phyloP scores from a whole-genome alignment of 2,329 filamentous ascomycete species.

The Thelonectria rubi region DNA sequence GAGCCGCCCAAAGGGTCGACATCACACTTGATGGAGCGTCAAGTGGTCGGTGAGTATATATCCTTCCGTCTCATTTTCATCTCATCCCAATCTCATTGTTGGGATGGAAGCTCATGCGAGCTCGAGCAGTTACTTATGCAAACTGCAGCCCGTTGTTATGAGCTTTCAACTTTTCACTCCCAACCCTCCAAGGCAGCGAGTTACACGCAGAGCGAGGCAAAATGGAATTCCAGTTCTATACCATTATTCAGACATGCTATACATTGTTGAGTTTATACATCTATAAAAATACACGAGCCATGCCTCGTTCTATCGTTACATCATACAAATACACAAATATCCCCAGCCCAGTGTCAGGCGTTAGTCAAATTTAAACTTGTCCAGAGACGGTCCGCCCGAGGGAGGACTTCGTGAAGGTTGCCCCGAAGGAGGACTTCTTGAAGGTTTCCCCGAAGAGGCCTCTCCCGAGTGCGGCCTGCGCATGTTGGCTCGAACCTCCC shows the following conservation, averaged over 20 bases:
- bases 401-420: background rate
- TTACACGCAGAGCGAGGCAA: background rate
- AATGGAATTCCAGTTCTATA: too few relatives aligned
- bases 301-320: background rate
- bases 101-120: too few relatives aligned
- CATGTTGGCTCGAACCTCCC: slow-evolving; percentile 27
- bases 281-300: background rate
- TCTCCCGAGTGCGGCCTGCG: background rate
- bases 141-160: too few relatives aligned
- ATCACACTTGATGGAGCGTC: background rate
- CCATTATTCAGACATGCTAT: background rate
- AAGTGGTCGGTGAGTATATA: too few relatives aligned
- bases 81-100: too few relatives aligned
- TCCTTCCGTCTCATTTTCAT: too few relatives aligned
- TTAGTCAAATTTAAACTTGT: background rate
- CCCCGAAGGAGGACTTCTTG: background rate
- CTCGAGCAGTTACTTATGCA: too few relatives aligned
- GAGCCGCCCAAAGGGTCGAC: slow-evolving; percentile 16
- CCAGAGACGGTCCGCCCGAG: background rate
- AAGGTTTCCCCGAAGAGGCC: background rate
- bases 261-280: slow-evolving; percentile 21
- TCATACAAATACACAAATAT: background rate
- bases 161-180: too few relatives aligned
- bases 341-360: too few relatives aligned
- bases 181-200: too few relatives aligned